phyloP scores from a whole-genome alignment of 2,329 filamentous ascomycete genomes.

The Talaromyces sp. region DNA sequence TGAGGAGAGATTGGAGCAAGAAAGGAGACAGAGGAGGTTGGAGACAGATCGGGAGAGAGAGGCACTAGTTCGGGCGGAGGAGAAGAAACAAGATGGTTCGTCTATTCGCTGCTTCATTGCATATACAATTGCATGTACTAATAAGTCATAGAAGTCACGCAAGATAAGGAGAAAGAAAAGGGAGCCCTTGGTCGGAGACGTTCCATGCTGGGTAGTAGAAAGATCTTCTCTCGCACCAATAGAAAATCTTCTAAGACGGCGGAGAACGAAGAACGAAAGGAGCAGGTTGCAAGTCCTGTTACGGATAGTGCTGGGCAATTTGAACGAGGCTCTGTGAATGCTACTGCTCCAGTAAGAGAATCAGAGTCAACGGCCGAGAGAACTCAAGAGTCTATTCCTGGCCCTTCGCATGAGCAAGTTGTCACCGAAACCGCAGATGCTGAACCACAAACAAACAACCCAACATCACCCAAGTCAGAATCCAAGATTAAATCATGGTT shows the following conservation, averaged over 20 bases:
- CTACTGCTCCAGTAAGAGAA: background rate
- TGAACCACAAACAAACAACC: slow-evolving; percentile 9
- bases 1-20: slow-evolving; percentile 60
- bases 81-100: slow-evolving; percentile 29
- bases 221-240: slow-evolving; percentile 8
- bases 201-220: background rate
- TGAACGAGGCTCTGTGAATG: background rate
- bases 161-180: background rate
- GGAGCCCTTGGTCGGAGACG: slow-evolving; percentile 4
- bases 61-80: slow-evolving; percentile 33
- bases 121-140: background rate
- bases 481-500: slow-evolving; percentile 38
- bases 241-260: background rate
- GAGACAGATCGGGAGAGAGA: slow-evolving; percentile 41
- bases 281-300: background rate
- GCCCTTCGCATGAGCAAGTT: background rate
- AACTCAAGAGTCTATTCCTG: background rate
- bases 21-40: slow-evolving; percentile 61
- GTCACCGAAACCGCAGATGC: background rate
- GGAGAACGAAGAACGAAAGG: background rate
- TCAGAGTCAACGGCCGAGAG: background rate
- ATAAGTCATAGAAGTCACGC: background rate
- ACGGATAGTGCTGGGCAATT: background rate
- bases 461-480: slow-evolving; percentile 27
- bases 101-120: slow-evolving; percentile 10